These are phyloP conservation scores for Cornus suecica DNA, from an alignment of 148 eudicot genomes.

Conservation along the genomic window DNA sequence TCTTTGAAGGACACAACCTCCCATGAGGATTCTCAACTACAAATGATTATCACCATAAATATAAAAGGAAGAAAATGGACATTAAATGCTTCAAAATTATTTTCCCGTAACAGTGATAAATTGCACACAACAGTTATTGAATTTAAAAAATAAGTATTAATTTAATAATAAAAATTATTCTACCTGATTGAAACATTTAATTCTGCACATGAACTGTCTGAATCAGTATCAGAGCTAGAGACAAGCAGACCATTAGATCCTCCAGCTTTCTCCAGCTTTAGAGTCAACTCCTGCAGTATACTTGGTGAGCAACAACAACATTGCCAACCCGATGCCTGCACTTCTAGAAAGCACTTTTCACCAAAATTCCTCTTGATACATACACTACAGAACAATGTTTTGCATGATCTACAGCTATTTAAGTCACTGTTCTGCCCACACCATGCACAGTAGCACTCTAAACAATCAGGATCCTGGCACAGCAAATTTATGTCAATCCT, in stretches of 20 bases:
- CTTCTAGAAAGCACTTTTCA: conserved; percentile 42
- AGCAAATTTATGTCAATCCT: too few species aligned
- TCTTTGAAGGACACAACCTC: not conserved
- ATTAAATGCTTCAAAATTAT: not conserved
- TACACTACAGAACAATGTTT: conserved; percentile 43
- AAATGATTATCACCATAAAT: not conserved
- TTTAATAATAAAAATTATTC: not conserved
- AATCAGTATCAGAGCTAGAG: conserved; percentile 71
- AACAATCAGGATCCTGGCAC: conserved; percentile 56
- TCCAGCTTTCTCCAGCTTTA: conserved; percentile 51
- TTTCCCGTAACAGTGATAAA: not conserved
- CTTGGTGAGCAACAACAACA: conserved; percentile 73
- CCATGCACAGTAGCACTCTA: conserved; percentile 64
- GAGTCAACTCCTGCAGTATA: conserved; percentile 51
- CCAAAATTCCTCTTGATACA: conserved; percentile 72
- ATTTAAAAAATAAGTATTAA: not conserved
- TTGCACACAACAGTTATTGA: not conserved
- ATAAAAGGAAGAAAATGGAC: not conserved
- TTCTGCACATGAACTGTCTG: conserved; percentile 63
- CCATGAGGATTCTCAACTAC: not conserved
- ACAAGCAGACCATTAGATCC: conserved; percentile 31
- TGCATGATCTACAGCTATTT: conserved; percentile 61
- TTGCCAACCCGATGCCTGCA: conserved; percentile 49
- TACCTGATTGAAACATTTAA: conserved; percentile 56
- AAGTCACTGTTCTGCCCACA: conserved; percentile 61